These are phyloP conservation scores for Boletus bicolor DNA, from an alignment of 768 basidiomycete species.

Conservation along the genomic window DNA sequence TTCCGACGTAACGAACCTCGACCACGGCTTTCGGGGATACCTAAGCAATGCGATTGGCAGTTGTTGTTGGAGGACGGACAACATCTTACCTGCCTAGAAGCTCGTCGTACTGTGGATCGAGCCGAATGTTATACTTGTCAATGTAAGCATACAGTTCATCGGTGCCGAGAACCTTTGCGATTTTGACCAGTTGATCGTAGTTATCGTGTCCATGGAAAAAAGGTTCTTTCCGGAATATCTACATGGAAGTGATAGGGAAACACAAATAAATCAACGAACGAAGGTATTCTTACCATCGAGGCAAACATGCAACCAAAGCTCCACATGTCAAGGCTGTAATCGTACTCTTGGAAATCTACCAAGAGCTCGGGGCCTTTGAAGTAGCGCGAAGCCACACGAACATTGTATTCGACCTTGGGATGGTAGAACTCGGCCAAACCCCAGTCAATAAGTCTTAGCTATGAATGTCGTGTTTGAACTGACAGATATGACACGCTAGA, in stretches of 20 bases:
- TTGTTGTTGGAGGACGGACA: slow-evolving; percentile 5
- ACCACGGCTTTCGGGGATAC: slow-evolving; percentile 94
- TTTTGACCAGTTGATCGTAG: slow-evolving; percentile 97
- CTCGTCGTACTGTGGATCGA: slow-evolving; percentile 95
- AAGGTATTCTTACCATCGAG: slow-evolving; percentile 70
- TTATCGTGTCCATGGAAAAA: slow-evolving; percentile 99
- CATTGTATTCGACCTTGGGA: slow-evolving; percentile 96
- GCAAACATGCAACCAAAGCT: slow-evolving; percentile 99
- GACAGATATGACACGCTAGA: slow-evolving; percentile 6
- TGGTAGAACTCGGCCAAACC: slow-evolving; percentile 98
- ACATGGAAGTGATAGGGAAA: slow-evolving; percentile 2
- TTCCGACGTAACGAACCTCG: slow-evolving; percentile 90
- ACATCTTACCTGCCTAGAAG: slow-evolving; percentile 72
- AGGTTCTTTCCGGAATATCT: slow-evolving; percentile 99
- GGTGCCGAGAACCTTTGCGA: slow-evolving; percentile 95
- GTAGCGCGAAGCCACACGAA: slow-evolving; percentile 94
- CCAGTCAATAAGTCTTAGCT: slow-evolving; percentile 98
- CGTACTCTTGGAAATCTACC: slow-evolving; percentile 98
- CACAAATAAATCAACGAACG: neutral
- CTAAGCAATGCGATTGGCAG: slow-evolving; percentile 35
- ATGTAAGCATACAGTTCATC: slow-evolving; percentile 92
- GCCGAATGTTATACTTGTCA: slow-evolving; percentile 92
- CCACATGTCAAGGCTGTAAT: slow-evolving; percentile 99
- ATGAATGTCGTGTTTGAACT: slow-evolving; percentile 16
- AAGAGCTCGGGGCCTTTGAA: slow-evolving; percentile 97